Base-by-base conservation (phyloP, 192 early-diverging fungal genomes). In the Umbelopsis vinacea region DNA sequence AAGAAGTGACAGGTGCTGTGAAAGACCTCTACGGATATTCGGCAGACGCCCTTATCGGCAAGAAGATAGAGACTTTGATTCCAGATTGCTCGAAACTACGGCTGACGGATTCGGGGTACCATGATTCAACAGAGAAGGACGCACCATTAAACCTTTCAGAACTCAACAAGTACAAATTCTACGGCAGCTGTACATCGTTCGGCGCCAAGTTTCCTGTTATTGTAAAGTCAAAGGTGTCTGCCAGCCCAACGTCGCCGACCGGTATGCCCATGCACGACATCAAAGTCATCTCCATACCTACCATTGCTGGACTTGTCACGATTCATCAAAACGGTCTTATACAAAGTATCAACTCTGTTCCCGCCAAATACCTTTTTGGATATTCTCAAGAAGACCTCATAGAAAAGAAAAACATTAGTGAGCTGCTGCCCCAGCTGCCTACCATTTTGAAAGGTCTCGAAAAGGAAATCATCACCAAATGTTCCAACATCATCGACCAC, bases 361-460 rank as follows among this genome's bases (percentile, higher is more conserved):
- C 88, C 53, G 84, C 84, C 11, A 90, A 89, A 72, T 90, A 89
- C 54, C 70, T 91, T 11, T 91, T 91, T 78, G 89, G 89, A 50
- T 82, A 81, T 68, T 60, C 74, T 8, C 67, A 83, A 3, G 73
- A 79, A 22, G 85, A 77, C 10, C 55, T 89, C 17, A 84, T 85
- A 0, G 84, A 85, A 46, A 84, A 81, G 22, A 70, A 75, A 19
- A 75, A 82, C 23, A 87, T 91, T 69, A 73, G 80, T 23, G 75
- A 85, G n/a, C 43, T 91, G 52, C 71, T 91, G 45, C 89, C 88
- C 19, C 83, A 88, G 52, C 89, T 89, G 26, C 81, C 85, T 47
- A 68, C 71, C 7, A 74, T 90, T 40, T 52, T 88, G 11, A 71
- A 78, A 14, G 67, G 77, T 21, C 67, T 89, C 1, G 66, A 75